A percentile compares a stretch with the other conserved stretches of the same genome.
phyloP scores from a whole-genome alignment of 1,139 yeast genomes.

The Pneumocystis carinii region DNA sequence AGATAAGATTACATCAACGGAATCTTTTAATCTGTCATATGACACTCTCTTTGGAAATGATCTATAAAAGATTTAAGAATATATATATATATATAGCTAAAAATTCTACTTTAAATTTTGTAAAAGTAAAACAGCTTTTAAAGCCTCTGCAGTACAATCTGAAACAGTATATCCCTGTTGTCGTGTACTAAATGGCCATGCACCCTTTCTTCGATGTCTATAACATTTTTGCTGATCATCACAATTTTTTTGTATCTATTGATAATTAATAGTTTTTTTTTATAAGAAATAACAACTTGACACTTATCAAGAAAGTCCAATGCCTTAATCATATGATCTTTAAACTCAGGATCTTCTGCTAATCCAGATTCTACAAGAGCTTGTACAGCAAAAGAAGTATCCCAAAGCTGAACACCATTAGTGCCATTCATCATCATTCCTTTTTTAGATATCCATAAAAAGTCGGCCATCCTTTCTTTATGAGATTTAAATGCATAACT shows the following conservation, averaged over 20 bases:
- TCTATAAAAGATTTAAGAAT: conserved; percentile 7
- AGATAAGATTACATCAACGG: conserved; percentile 53
- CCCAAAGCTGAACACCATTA: conserved; percentile 97
- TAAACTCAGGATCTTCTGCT: conserved; percentile 46
- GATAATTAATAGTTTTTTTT: background rate
- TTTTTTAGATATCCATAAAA: conserved; percentile 68
- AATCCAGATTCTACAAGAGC: conserved; percentile 68
- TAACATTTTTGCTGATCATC: conserved; percentile 48
- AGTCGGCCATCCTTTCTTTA: conserved; percentile 53
- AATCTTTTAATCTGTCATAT: conserved; percentile 42
- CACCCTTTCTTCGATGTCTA: conserved; percentile 78
- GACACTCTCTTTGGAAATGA: conserved; percentile 37
- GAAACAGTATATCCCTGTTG: conserved; percentile 93
- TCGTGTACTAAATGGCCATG: conserved; percentile 93
- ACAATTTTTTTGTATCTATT: conserved; percentile 76
- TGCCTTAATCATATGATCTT: conserved; percentile 45
- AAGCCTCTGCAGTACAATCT: conserved; percentile 93
- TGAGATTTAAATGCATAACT: conserved; percentile 47
- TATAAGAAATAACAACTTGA: conserved; percentile 5
- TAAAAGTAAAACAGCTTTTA: conserved; percentile 88
- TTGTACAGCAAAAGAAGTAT: conserved; percentile 78
- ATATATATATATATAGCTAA: conserved; percentile 24
- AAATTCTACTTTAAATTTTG: conserved; percentile 30
- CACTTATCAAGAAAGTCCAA: conserved; percentile 56
- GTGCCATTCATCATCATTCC: conserved; percentile 96